Evolutionary conservation across 1,284 basidiomycete species (phyloP), one percentile per base, ranked within the genome.

Genomic region (Boletus sp.): DNA sequence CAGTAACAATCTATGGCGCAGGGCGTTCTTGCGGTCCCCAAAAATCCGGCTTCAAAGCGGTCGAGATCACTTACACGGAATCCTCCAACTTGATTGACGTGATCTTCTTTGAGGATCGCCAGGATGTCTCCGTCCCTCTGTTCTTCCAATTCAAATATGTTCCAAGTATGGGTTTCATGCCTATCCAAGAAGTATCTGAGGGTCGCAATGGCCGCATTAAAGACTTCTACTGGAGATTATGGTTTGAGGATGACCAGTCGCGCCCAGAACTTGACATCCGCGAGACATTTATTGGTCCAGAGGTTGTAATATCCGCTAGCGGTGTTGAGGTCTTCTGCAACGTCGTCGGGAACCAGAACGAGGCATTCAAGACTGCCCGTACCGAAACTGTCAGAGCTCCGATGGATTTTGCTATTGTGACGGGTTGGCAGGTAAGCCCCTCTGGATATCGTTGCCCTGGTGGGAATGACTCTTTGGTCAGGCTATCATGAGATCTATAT

Each of bases 401-500:
- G 0, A 96, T 99, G 92, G 96, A 99, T 74, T 98, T 96, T 64
- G 93, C 94, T 47, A 99, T 99, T 64, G 94, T 98, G 50, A 88
- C 94, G 41, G 94, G 94, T 37, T 98, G 95, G 94, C 84, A 93
- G 83, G 91, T 91, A 63, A 56, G 83, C 70, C 39, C 5, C 8
- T 38, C n/a, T 17, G 27, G 25, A 27, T 25, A 23, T 19, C 50
- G 3, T 27, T 7, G n/a, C 8, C 6, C 19, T 40, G 12, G 33
- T 51, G 32, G 49, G 46, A 49, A 42, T 53, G 51, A 52, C 57
- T 9, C 34, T 50, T 40, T 53, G 44, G 56, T 2, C 58, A 94
- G 89, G 89, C 93, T 8, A 96, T 96, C 69, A 97, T 97, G 87
- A 91, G 90, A 68, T 84, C 93, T 2, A 94, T 97, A 69, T 98